Evolutionary conservation across 2,329 filamentous ascomycete genomes (phyloP), one percentile per base, ranked within the genome.

Genomic region (Hymenoscyphus linearis): DNA sequence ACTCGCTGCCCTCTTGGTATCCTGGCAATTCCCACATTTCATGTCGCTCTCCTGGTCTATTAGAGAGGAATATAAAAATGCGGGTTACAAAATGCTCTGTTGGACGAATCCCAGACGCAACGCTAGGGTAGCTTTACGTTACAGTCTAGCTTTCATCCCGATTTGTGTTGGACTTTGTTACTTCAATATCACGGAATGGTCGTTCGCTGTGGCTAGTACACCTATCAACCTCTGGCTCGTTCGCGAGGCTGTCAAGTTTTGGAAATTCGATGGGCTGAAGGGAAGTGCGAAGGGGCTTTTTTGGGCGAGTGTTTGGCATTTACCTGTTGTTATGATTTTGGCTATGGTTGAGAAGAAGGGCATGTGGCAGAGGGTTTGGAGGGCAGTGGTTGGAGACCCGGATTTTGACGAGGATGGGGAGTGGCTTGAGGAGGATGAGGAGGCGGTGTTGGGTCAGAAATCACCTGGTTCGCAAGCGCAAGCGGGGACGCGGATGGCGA

Each of bases 11-110:
- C 77, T 98, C 6, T 79, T 99, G 4, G 96, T 96, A 67, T 89
- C 92, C 13, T 99, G 95, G 95, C 93, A 99, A 73, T 98, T 99
- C 72, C 92, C 95, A 2, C 95, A 99, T 76, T 99, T 99, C 79
- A 98, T 97, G 82, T 89, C 93, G 0, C 81, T 99, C 25, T 93
- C 90, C 54, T 96, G 93, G 84, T 81, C 85, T 3, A 96, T 98
- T 63, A 83, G 91, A 22, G 87, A 96, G 9, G 95, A 99, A 74
- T 99, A 99, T 79, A 88, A 86, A 66, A 80, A 78, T 12, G 86
- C 84, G 0, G 86, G 85, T 9, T 81, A 88, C 70, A 80, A 81
- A 65, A 89, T 89, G 95, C 80, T 98, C 3, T 85, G 84, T 55
- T 98, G 93, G 87, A 87, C 89, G 5, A 93, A 98, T 73, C 91